phyloP scores from a whole-genome alignment of 2,329 filamentous ascomycete species.

The Trichoderma sp. region DNA sequence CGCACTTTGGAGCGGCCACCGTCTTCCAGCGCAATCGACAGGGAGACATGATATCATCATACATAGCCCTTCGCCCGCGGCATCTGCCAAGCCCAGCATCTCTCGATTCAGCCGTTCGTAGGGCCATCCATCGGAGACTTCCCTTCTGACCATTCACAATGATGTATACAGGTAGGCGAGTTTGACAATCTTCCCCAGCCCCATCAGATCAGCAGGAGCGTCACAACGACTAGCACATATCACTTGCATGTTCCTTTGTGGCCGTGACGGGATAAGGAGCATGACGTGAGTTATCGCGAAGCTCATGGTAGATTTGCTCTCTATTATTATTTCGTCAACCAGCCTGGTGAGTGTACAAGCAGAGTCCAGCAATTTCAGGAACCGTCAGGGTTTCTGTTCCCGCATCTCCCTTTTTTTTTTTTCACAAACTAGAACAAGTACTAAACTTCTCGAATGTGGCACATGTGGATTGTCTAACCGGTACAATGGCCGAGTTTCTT shows the following conservation, averaged over 20 bases:
- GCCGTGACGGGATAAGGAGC: background rate
- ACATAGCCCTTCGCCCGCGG: background rate
- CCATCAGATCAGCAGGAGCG: background rate
- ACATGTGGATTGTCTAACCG: background rate
- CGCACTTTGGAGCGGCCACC: background rate
- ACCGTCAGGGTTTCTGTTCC: accelerated
- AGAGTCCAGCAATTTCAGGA: background rate
- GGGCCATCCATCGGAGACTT: background rate
- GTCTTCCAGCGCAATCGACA: background rate
- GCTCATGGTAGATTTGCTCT: background rate
- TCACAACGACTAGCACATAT: background rate
- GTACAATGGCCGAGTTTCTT: background rate
- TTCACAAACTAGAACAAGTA: background rate
- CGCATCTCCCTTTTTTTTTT: background rate
- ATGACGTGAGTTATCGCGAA: background rate
- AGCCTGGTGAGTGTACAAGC: background rate
- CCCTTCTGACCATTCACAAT: background rate
- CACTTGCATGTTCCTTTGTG: background rate
- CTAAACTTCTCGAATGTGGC: background rate
- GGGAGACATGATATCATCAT: background rate
- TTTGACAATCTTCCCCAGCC: background rate
- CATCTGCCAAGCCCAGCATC: background rate
- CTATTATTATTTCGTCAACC: background rate
- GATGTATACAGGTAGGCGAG: background rate
- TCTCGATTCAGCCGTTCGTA: background rate